Evolutionary conservation across 306 rosid species (phyloP), one percentile per base, ranked within the genome.

Genomic region (Acacia crassicarpa): DNA sequence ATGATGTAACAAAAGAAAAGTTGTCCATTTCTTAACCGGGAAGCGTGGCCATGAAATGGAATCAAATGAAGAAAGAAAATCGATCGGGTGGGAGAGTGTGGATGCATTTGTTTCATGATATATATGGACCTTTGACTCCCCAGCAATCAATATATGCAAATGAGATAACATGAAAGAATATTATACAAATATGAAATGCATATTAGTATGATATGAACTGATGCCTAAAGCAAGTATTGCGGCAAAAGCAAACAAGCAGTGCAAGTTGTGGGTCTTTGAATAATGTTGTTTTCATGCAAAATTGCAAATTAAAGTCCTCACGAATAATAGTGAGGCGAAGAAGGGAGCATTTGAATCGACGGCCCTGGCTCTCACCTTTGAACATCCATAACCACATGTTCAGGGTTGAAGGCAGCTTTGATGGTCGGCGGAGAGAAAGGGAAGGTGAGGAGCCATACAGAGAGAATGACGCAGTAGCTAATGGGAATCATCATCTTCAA

Each of bases 381-480:
- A 73, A 96, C 87, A 68, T 93, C 87, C 1, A 79, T 83, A 69
- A 85, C 97, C 11, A 93, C 91, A 40, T 90, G 61, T 82, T 96
- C 94, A 62, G 99, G 99, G 74, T 89, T 93, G 86, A 83, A 49
- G n/a, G 81, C 38, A 25, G 98, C 98, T 67, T 77, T 67, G 33
- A 61, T 61, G 75, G 83, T 72, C 75, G 80, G 85, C 25, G 83
- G 27, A 22, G 83, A 78, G 76, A 82, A 25, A 22, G 84, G 74
- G 74, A 79, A 88, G 76, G 74, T 85, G 4, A 87, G 72, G 78
- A 93, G 81, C 72, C 91, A 93, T 33, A 84, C 67, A 61, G 92
- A 85, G 84, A 93, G 89, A 92, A 93, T 86, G 93, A 93, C 87
- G 88, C 85, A 90, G 88, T 85, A 90, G 87, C 74, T 82, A 48